Evolutionary conservation across 208 protist genomes (phyloP).

Genomic region (Trypanosoma theileri): DNA sequence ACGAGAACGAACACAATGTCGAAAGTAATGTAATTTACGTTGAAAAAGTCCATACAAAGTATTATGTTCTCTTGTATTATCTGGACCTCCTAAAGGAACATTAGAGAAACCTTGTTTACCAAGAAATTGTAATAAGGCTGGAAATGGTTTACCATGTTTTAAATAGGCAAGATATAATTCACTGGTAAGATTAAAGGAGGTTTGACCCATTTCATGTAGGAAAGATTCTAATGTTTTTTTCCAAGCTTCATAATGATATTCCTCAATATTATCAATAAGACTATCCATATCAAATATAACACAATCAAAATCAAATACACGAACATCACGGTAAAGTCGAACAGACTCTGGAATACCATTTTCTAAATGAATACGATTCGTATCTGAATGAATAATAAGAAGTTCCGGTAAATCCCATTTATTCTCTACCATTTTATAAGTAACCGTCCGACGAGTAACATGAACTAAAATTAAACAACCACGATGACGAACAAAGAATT

Average conservation of each 20-base stretch:
- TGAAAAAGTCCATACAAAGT: slow-evolving; percentile 70
- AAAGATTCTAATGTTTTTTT: slow-evolving; percentile 72
- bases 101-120: slow-evolving; percentile 48
- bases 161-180: slow-evolving; percentile 88
- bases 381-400: slow-evolving; percentile 74
- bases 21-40: slow-evolving; percentile 72
- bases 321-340: slow-evolving; percentile 67
- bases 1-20: slow-evolving; percentile 39
- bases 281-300: slow-evolving; percentile 90
- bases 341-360: slow-evolving; percentile 58
- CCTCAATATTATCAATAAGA: slow-evolving; percentile 78
- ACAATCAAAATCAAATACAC: slow-evolving; percentile 86
- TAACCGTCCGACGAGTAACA: slow-evolving; percentile 64
- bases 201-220: slow-evolving; percentile 41
- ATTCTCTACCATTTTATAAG: slow-evolving; percentile 67
- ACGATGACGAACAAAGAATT: slow-evolving; percentile 69
- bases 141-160: slow-evolving; percentile 61
- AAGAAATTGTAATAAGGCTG: slow-evolving; percentile 66
- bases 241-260: slow-evolving; percentile 87
- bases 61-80: slow-evolving; percentile 47
- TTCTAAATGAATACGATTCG: slow-evolving; percentile 60
- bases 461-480: slow-evolving; percentile 75
- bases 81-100: slow-evolving; percentile 42
- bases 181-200: slow-evolving; percentile 54
- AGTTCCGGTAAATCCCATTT: slow-evolving; percentile 45